Evolutionary conservation across 768 basidiomycete genomes (phyloP), one percentile per base, ranked within the genome.

Genomic region (Suillus subaureus): DNA sequence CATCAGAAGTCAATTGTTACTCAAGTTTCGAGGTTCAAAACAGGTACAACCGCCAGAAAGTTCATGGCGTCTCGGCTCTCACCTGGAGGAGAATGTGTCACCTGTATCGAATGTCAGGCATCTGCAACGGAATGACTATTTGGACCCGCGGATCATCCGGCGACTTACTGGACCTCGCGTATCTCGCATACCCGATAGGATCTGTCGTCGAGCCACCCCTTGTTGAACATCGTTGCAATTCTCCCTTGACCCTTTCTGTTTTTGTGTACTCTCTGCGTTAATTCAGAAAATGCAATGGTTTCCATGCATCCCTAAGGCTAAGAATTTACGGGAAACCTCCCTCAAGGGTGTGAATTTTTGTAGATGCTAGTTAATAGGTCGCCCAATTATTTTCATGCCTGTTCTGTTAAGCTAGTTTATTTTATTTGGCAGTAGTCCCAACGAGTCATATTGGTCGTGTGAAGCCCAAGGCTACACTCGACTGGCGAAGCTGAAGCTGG

Each of bases 121-220:
- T 35, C 37, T 35, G 11, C 62, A 37, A 40, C 42, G 31, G 18
- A 58, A 26, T 40, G 57, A 21, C 39, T 16, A 8, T 23, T 26
- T 40, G 42, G 64, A 64, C 43, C 64, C 64, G 13, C 64, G 64
- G 28, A 64, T 64, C n/a, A 62, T 64, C 37, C 61, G 64, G 13
- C 64, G 55, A 31, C 62, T 43, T 15, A 39, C 69, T 60, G 70
- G 72, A 31, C 70, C 65, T 64, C 79, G 80, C 54, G 70, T 78
- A 58, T 85, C 84, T 47, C 80, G 83, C 15, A 84, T 85, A 66
- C 83, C 84, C 18, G 83, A 84, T 63, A 75, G 82, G 69, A 77
- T 85, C 42, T 83, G 78, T 71, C 75, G 68, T 21, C 64, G 70
- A 15, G 40, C 72, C 42, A 61, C 54, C 37, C 66, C 57, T 58